A percentile compares a stretch with the other conserved stretches of the same genome.
Evolutionary conservation across 495 filamentous ascomycete genomes (phyloP).

Genomic region (Podospora fimiseda): DNA sequence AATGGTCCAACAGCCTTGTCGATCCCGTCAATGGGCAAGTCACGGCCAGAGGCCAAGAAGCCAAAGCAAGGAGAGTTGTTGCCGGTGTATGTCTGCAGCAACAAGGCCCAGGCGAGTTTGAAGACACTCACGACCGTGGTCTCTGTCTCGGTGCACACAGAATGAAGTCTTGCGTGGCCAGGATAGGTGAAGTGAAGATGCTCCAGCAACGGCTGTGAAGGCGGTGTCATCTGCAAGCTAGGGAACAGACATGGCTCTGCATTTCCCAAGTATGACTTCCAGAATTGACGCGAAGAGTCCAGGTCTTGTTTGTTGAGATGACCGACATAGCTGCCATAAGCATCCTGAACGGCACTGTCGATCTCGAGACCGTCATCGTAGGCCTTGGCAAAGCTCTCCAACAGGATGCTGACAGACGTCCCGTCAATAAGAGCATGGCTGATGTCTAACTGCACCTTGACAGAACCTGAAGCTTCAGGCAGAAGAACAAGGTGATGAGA

Average conservation of each 20-base stretch:
- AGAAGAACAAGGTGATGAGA: constrained; percentile 47
- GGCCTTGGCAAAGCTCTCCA: neutral
- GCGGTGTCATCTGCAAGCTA: neutral
- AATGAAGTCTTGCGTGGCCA: neutral
- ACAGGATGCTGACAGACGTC: constrained; percentile 1
- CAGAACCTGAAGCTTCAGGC: constrained; percentile 33
- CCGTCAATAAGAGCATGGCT: constrained; percentile 55
- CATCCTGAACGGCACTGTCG: neutral
- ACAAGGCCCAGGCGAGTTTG: constrained; percentile 4
- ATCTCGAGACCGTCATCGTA: neutral
- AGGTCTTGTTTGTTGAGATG: neutral
- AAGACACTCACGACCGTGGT: neutral
- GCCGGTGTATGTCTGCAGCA: constrained; percentile 4
- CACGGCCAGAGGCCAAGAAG: constrained; percentile 4
- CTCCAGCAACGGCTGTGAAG: neutral
- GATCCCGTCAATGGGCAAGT: neutral
- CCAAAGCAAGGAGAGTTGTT: constrained; percentile 2
- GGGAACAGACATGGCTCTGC: constrained; percentile 5
- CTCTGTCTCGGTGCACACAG: neutral
- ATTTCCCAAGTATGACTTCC: constrained; percentile 3
- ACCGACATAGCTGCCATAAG: constrained; percentile 4
- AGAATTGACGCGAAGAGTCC: neutral
- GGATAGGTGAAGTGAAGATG: constrained; percentile 3
- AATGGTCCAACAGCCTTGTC: constrained; percentile 1
- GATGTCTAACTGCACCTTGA: constrained; percentile 47